A percentile compares a stretch with the other conserved stretches of the same genome.
Conservation (phyloP, 2,329 filamentous ascomycete genomes). For the Colletotrichum cordylinicola region DNA sequence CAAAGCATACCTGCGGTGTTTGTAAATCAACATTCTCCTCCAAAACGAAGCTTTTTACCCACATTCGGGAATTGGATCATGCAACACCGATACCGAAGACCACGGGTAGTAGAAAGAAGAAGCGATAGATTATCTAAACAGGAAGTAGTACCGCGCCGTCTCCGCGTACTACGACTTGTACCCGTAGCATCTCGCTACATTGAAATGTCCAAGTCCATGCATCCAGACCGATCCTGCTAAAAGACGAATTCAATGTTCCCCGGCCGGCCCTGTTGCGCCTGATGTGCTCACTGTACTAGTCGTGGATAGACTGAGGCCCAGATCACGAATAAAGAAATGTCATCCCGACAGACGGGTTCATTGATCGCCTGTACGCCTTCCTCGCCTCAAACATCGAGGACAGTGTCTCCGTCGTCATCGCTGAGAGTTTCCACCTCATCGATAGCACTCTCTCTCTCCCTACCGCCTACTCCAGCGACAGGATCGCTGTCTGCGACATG, state of each 20-base stretch:
- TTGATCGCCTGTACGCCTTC: background rate
- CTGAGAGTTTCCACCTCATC: slow-evolving; percentile 92
- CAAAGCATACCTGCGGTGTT: slow-evolving; percentile 47
- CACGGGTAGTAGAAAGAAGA: slow-evolving; percentile 40
- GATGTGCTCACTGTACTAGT: background rate
- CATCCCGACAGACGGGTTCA: background rate
- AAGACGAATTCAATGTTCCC: background rate
- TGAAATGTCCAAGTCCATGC: background rate
- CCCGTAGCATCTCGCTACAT: background rate
- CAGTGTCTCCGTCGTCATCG: slow-evolving; percentile 62
- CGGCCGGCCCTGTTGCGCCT: background rate
- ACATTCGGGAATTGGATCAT: slow-evolving; percentile 71
- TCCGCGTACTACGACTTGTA: background rate
- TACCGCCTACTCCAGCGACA: slow-evolving; percentile 52
- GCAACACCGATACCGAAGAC: slow-evolving; percentile 49
- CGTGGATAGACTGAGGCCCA: background rate
- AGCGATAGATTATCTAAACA: slow-evolving; percentile 29
- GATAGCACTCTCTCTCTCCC: slow-evolving; percentile 74
- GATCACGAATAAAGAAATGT: background rate
- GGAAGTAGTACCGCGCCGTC: background rate
- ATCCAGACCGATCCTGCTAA: background rate
- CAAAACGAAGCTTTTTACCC: slow-evolving; percentile 74
- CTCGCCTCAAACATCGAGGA: slow-evolving; percentile 27
- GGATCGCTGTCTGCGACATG: slow-evolving; percentile 79
- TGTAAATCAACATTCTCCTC: slow-evolving; percentile 60